Percentiles rank a stretch among this genome's conserved stretches.
These are phyloP conservation scores for Cystobasidium ongulense DNA, from an alignment of 768 basidiomycete species.

Conservation along the genomic window DNA sequence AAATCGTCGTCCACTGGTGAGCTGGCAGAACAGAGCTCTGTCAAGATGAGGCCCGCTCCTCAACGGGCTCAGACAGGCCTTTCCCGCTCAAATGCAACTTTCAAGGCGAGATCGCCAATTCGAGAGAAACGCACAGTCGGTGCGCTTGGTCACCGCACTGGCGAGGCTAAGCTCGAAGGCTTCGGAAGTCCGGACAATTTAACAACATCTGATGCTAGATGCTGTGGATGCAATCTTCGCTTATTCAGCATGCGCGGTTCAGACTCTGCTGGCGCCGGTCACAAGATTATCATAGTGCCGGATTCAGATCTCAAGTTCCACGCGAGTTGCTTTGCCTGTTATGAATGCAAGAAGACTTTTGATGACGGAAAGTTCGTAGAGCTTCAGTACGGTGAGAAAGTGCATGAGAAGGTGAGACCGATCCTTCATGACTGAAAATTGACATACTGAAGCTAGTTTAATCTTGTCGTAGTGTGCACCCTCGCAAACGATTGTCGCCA, in stretches of 20 bases:
- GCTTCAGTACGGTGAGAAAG: slow-evolving; percentile 8
- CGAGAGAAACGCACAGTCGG: background rate
- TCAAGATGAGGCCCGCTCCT: background rate
- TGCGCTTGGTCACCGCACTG: background rate
- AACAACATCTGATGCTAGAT: background rate
- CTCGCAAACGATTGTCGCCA: background rate
- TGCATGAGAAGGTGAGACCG: slow-evolving; percentile 16
- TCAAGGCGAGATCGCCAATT: background rate
- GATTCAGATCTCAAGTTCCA: background rate
- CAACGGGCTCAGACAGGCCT: background rate
- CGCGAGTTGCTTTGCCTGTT: slow-evolving; percentile 12
- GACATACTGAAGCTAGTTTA: background rate
- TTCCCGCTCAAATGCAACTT: background rate
- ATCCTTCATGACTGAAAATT: background rate
- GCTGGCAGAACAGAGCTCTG: background rate
- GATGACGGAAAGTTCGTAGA: slow-evolving; percentile 17
- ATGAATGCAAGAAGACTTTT: slow-evolving; percentile 6
- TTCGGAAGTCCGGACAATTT: background rate
- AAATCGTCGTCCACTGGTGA: background rate
- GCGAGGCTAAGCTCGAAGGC: too few species aligned
- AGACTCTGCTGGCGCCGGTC: background rate
- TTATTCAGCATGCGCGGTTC: slow-evolving; percentile 1
- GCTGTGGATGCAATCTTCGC: slow-evolving; percentile 5
- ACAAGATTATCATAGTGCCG: slow-evolving; percentile 12
- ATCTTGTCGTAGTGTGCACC: background rate